Conservation (phyloP, 2,329 filamentous ascomycete genomes). For the Sarocladium brachiariae region DNA sequence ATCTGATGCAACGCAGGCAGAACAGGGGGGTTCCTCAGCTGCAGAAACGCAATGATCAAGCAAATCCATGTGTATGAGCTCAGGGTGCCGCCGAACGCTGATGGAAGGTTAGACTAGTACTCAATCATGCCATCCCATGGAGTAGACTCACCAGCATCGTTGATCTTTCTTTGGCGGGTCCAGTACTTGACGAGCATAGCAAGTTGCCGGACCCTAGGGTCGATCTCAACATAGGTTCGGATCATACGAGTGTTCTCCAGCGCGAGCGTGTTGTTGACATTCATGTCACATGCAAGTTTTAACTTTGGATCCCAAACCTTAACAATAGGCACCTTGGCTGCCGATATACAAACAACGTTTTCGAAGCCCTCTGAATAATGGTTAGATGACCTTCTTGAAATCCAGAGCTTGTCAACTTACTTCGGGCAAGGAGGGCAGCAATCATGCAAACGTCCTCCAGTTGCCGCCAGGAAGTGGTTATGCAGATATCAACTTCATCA, state of each 20-base stretch:
- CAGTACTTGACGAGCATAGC: conserved; percentile 98
- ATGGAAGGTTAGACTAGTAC: conserved; percentile 17
- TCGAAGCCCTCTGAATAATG: conserved; percentile 76
- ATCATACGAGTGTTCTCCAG: conserved; percentile 98
- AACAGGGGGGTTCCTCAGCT: conserved; percentile 76
- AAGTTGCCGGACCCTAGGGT: conserved; percentile 80
- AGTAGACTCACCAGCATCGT: conserved; percentile 78
- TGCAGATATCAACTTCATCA: conserved; percentile 86
- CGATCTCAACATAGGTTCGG: conserved; percentile 89
- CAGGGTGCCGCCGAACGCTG: conserved; percentile 85
- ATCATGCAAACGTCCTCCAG: conserved; percentile 87
- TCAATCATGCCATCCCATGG: background rate
- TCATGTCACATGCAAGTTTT: conserved; percentile 88
- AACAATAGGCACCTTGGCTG: conserved; percentile 95
- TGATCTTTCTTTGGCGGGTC: conserved; percentile 87
- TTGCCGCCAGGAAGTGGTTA: conserved; percentile 83
- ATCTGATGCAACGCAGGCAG: conserved; percentile 78
- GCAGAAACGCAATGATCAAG: conserved; percentile 92
- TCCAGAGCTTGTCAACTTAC: conserved; percentile 48
- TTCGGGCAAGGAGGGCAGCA: conserved; percentile 74
- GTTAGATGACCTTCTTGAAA: conserved; percentile 70
- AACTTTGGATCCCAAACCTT: conserved; percentile 98
- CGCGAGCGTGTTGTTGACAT: conserved; percentile 94
- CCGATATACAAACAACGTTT: conserved; percentile 88
- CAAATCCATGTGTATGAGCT: conserved; percentile 99